A percentile compares a stretch with the other conserved stretches of the same genome.
Evolutionary conservation across 2,329 filamentous ascomycete genomes (phyloP).

Genomic region (Stenocarpella maydis): DNA sequence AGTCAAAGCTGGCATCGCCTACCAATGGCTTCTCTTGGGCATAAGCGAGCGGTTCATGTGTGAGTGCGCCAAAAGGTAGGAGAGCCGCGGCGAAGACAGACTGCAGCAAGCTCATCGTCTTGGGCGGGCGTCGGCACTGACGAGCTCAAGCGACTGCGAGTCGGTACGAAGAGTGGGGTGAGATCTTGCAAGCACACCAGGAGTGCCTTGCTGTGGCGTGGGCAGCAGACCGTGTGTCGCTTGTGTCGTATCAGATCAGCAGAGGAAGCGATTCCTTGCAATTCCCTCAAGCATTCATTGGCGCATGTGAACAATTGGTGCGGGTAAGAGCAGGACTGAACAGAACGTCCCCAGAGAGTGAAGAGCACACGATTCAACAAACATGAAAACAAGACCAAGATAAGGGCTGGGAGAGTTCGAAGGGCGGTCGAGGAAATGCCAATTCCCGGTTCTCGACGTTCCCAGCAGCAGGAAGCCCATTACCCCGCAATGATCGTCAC

Average conservation of each 20-base stretch:
- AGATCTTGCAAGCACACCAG: neutral
- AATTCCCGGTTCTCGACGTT: conserved; percentile 12
- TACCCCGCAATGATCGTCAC: conserved; percentile 17
- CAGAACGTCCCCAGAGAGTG: neutral
- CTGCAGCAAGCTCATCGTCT: conserved; percentile 19
- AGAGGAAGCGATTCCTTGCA: conserved; percentile 7
- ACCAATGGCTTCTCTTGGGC: conserved; percentile 44
- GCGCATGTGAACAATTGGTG: neutral
- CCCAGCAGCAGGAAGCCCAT: conserved; percentile 8
- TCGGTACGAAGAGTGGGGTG: neutral
- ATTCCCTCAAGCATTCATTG: neutral
- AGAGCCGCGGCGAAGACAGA: conserved; percentile 8
- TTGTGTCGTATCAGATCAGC: conserved; percentile 9
- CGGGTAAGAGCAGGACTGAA: neutral
- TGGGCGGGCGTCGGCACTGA: neutral
- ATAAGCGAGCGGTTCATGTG: conserved; percentile 23
- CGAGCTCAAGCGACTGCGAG: neutral
- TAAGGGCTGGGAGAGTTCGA: neutral
- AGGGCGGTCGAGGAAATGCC: conserved; percentile 1
- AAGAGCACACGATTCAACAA: conserved; percentile 10
- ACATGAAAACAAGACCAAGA: neutral
- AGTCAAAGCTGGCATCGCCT: conserved; percentile 44
- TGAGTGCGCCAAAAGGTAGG: conserved; percentile 3
- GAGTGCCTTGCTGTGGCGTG: too few species aligned
- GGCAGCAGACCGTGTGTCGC: neutral